Conservation (phyloP, 257 asterid genomes). For the Solanum etuberosum region DNA sequence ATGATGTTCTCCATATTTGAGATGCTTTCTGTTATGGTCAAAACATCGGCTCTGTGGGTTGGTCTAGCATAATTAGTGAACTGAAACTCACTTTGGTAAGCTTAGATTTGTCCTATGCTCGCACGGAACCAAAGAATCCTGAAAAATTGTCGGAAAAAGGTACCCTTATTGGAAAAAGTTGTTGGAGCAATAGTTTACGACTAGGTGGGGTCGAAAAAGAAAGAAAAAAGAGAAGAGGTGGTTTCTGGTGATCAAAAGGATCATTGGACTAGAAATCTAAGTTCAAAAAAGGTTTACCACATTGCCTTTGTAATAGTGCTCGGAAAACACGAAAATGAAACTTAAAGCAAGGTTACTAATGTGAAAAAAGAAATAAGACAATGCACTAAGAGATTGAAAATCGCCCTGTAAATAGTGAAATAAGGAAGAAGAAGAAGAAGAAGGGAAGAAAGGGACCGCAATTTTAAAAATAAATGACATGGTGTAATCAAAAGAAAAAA, state of each 20-base stretch:
- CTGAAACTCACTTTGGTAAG: too few relatives aligned
- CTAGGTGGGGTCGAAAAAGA: not conserved
- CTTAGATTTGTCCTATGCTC: too few relatives aligned
- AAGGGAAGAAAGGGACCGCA: not conserved
- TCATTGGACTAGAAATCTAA: not conserved
- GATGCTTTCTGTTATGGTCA: too few relatives aligned
- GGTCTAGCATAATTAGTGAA: too few relatives aligned
- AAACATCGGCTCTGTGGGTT: too few relatives aligned
- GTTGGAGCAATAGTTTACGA: not conserved
- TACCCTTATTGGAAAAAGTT: not conserved
- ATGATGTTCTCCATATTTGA: too few relatives aligned
- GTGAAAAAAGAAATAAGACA: not conserved
- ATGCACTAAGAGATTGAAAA: not conserved
- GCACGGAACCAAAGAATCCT: not conserved
- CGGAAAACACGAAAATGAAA: not conserved
- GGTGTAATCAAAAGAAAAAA: not conserved
- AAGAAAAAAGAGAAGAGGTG: not conserved
- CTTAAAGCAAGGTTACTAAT: not conserved
- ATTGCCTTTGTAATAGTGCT: not conserved
- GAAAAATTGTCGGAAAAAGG: too few relatives aligned
- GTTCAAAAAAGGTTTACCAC: not conserved
- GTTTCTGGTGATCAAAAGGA: not conserved
- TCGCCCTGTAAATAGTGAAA: too few relatives aligned
- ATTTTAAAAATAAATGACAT: not conserved
- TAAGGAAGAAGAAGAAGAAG: not conserved